Base-by-base conservation (phyloP, 2,329 filamentous ascomycete species). In the Alternaria conjuncta region DNA sequence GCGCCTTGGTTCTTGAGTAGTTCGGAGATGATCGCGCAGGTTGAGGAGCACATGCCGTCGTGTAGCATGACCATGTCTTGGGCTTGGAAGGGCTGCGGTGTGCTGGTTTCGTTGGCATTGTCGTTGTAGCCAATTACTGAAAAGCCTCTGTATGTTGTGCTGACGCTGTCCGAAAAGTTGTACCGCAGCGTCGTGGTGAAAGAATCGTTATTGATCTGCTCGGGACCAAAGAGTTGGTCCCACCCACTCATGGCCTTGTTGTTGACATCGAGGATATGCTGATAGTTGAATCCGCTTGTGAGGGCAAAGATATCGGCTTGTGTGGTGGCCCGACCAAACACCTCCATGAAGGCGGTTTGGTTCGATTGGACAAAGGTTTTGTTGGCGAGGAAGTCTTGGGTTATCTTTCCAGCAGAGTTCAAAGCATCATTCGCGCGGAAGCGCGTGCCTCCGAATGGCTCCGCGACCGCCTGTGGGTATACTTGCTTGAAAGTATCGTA, bases 401-500 rank as follows among this genome's bases (percentile, higher is more conserved):
- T 76, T 20, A 76, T 71, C 28, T 74, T 68, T 6, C 79, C 80
- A 11, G 76, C 75, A 32, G 71, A 62, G 25, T 84, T 71, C 21
- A 78, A 67, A 13, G 79, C 72, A 43, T 83, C 78, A 28, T 83
- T 80, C 3, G 83, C 82, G 9, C 85, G 82, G 69, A 84, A 81
- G 13, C 85, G 82, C 6, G 78, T 82, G 9, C 81, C 83, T 50
- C 79, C 83, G 68, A 82, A 85, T 4, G 82, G 81, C 6, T 78
- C 73, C 55, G 76, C 70, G 1, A 75, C 71, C 6, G 76, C 68
- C 1, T 73, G 68, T 6, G 86, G 86, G 74, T 87, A 87, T 47
- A 88, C 81, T 68, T 87, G 84, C 32, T 82, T 82, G 71, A 89
- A 89, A 1, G 78, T 72, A 57, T 83, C 81, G 63, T 80, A 81